Conservation (phyloP, 306 rosid species). For the Cucumis cinereus region DNA sequence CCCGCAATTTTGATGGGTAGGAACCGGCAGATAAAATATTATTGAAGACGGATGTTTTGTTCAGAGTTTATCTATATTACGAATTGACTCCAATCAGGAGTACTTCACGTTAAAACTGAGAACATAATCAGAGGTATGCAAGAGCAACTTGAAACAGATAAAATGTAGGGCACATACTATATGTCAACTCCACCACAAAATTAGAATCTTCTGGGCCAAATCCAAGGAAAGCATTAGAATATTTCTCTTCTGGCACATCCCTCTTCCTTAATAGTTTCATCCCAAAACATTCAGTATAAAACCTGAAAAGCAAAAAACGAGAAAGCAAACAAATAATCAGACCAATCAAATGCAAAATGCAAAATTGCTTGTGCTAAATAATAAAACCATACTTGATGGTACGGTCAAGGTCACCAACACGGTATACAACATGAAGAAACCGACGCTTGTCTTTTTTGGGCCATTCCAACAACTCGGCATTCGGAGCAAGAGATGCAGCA, state of each 20-base stretch:
- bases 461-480: slow-evolving; percentile 68
- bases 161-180: slow-evolving; percentile 42
- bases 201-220: slow-evolving; percentile 68
- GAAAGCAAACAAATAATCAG: background rate
- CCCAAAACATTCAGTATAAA: slow-evolving; percentile 79
- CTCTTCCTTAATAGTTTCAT: slow-evolving; percentile 77
- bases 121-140: background rate
- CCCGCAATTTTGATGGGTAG: background rate
- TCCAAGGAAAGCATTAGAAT: slow-evolving; percentile 85
- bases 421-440: slow-evolving; percentile 79
- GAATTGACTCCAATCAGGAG: background rate
- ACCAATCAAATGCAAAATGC: background rate
- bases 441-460: slow-evolving; percentile 83
- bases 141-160: background rate
- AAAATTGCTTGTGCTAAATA: background rate
- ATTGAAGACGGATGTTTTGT: background rate
- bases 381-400: slow-evolving; percentile 58
- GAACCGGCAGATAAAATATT: background rate
- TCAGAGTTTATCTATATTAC: no score
- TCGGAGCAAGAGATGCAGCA: slow-evolving; percentile 32
- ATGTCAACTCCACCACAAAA: slow-evolving; percentile 82
- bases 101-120: background rate
- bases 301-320: slow-evolving; percentile 23
- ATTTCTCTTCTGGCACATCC: slow-evolving; percentile 83
- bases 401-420: slow-evolving; percentile 96